Conservation (phyloP, 306 rosid species). For the Vigna radiata region DNA sequence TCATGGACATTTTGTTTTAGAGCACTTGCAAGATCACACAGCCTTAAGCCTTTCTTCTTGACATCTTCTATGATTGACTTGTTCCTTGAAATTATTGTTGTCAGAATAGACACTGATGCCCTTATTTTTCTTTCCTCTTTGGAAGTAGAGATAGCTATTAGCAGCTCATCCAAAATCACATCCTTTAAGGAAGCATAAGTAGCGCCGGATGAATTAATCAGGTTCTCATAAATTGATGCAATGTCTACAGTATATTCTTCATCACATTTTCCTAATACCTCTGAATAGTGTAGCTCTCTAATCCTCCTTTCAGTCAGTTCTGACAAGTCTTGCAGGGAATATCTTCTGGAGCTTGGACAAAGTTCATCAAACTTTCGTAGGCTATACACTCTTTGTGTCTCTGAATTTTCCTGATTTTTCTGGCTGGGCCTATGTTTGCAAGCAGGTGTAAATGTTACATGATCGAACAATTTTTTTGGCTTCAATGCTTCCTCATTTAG, state of each 20-base stretch:
- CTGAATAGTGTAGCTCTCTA: constrained; percentile 55
- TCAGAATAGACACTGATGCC: constrained; percentile 68
- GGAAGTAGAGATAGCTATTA: constrained; percentile 69
- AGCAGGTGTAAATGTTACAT: constrained; percentile 44
- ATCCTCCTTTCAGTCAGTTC: constrained; percentile 50
- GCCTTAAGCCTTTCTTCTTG: constrained; percentile 75
- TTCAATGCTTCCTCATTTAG: constrained; percentile 42
- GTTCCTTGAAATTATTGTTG: constrained; percentile 70
- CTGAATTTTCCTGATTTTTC: constrained; percentile 46
- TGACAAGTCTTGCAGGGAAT: constrained; percentile 52
- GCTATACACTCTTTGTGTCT: constrained; percentile 40
- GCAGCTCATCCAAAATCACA: constrained; percentile 72
- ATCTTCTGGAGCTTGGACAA: constrained; percentile 50
- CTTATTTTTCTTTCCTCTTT: constrained; percentile 72
- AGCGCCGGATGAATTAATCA: constrained; percentile 58
- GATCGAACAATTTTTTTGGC: constrained; percentile 53
- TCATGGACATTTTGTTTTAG: constrained; percentile 78
- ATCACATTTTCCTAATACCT: constrained; percentile 59
- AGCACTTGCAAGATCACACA: constrained; percentile 78
- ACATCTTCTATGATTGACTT: constrained; percentile 69
- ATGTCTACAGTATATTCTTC: constrained; percentile 65
- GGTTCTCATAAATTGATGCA: constrained; percentile 62
- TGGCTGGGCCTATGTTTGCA: constrained; percentile 43
- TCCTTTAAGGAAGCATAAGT: constrained; percentile 66
- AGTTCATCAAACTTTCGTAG: constrained; percentile 49